These are phyloP conservation scores for Cyberlindnera mrakii DNA, from an alignment of 805 yeast species.

Conservation along the genomic window DNA sequence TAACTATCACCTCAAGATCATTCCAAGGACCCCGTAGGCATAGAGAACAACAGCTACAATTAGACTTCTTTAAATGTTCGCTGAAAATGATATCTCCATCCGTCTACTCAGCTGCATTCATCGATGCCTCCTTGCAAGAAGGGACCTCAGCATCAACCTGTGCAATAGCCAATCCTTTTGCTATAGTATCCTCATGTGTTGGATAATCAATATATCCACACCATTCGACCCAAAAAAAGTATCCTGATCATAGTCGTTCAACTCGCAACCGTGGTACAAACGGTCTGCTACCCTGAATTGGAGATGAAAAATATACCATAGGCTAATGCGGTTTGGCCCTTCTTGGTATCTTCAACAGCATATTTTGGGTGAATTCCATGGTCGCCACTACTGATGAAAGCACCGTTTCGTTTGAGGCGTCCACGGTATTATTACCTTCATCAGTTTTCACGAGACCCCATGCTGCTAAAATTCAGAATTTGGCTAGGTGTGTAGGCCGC, in stretches of 20 bases:
- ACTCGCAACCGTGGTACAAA: slow-evolving; percentile 26
- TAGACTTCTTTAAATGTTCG: no score
- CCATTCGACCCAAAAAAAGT: slow-evolving; percentile 30
- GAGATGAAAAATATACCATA: slow-evolving; percentile 32
- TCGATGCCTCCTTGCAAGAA: no score
- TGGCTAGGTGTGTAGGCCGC: no score
- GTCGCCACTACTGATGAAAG: slow-evolving; percentile 25
- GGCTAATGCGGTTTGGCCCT: slow-evolving; percentile 28
- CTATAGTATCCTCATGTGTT: slow-evolving; percentile 14
- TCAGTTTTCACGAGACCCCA: no score
- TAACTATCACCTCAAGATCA: no score
- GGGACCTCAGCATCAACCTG: no score
- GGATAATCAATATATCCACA: slow-evolving; percentile 29
- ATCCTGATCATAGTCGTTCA: slow-evolving; percentile 33
- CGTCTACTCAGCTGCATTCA: no score
- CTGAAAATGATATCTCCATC: no score
- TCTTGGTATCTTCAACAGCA: slow-evolving; percentile 5
- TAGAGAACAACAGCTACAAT: no score
- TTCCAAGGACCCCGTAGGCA: no score
- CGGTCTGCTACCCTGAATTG: slow-evolving; percentile 36
- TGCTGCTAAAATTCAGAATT: no score
- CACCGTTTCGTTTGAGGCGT: slow-evolving; percentile 45
- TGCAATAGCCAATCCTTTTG: slow-evolving; percentile 4
- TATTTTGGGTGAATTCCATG: slow-evolving; percentile 11
- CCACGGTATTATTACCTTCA: slow-evolving; percentile 38